Conservation (phyloP, 768 basidiomycete species). For the Saitozyma podzolica region DNA sequence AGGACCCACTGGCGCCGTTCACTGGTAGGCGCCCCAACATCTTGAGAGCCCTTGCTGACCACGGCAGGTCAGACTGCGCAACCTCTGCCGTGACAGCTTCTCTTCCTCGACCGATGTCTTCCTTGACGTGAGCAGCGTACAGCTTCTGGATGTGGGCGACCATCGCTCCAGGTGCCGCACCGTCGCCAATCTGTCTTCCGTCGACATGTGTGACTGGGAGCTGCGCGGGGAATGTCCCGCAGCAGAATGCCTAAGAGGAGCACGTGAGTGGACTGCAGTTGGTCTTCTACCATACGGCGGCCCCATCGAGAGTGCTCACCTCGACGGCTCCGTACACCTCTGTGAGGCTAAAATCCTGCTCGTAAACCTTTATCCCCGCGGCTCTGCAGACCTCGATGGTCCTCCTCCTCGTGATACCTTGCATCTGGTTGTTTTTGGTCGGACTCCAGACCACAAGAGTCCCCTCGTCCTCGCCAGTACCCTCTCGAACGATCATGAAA, state of each 20-base stretch:
- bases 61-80: not conserved
- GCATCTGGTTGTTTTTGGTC: constrained; percentile 20
- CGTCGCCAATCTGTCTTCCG: constrained; percentile 2
- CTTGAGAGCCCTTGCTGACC: not conserved
- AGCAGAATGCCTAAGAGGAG: constrained; percentile 2
- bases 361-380: constrained; percentile 9
- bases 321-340: constrained; percentile 4
- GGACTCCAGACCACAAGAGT: constrained; percentile 12
- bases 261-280: too few species aligned
- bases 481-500: constrained; percentile 26
- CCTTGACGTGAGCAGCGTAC: constrained; percentile 1
- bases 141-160: constrained; percentile 1
- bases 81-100: not conserved
- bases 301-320: not conserved
- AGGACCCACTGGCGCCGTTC: too few species aligned
- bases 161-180: not conserved
- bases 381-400: constrained; percentile 15
- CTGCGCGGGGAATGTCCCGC: constrained; percentile 2
- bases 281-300: not conserved
- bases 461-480: constrained; percentile 9
- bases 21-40: not conserved
- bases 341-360: constrained; percentile 16
- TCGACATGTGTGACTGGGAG: not conserved
- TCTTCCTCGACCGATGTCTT: not conserved
- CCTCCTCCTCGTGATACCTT: constrained; percentile 19